A percentile compares a stretch with the other conserved stretches of the same genome.
These are phyloP conservation scores for Fusarium sp. DNA, from an alignment of 2,329 filamentous ascomycete genomes.

Conservation along the genomic window DNA sequence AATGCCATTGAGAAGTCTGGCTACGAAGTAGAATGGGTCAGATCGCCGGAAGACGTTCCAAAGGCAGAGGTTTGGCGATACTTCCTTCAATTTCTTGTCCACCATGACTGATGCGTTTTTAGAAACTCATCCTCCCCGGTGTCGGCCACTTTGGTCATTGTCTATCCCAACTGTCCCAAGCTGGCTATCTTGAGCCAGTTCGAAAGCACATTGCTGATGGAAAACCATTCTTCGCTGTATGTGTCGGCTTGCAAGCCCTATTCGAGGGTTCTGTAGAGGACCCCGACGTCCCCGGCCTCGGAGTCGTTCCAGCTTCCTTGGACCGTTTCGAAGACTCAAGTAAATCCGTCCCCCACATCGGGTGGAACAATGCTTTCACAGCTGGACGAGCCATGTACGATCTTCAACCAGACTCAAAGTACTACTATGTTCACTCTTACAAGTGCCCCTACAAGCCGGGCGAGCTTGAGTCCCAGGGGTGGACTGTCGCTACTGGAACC, in stretches of 20 bases:
- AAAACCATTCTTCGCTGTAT: constrained; percentile 99
- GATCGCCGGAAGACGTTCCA: constrained; percentile 82
- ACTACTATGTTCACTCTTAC: constrained; percentile 99
- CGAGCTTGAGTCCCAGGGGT: constrained; percentile 81
- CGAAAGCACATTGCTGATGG: constrained; percentile 83
- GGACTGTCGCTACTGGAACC: constrained; percentile 88
- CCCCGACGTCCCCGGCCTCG: constrained; percentile 75
- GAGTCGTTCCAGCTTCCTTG: constrained; percentile 76
- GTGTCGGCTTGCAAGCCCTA: constrained; percentile 90
- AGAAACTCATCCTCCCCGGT: constrained; percentile 95
- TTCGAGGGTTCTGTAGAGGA: constrained; percentile 89
- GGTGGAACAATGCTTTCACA: constrained; percentile 92
- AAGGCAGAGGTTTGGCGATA: constrained; percentile 77
- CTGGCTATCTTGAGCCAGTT: constrained; percentile 86
- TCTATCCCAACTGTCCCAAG: constrained; percentile 81
- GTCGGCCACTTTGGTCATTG: constrained; percentile 99
- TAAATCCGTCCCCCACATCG: constrained; percentile 98
- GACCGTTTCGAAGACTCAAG: constrained; percentile 78
- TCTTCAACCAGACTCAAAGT: constrained; percentile 83
- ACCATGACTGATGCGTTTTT: constrained; percentile 28
- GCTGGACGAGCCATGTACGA: constrained; percentile 73
- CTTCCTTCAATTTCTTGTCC: background rate
- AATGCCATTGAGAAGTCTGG: constrained; percentile 98
- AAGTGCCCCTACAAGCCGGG: constrained; percentile 80
- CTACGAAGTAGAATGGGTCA: constrained; percentile 93